These are phyloP conservation scores for Areca catechu DNA, from an alignment of 176 grass and related monocot species.

Conservation along the genomic window DNA sequence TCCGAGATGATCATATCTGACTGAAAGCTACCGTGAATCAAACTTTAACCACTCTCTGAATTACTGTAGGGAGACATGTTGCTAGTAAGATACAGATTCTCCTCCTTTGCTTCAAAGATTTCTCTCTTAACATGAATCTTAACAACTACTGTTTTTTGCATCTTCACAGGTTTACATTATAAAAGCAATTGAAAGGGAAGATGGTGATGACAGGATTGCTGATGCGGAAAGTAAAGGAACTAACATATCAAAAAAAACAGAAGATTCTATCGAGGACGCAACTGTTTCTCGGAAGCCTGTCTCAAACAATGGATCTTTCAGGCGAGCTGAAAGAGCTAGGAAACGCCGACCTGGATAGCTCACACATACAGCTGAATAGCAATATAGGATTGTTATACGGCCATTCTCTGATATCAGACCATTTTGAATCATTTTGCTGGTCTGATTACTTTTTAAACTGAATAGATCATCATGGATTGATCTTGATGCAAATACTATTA, in stretches of 20 bases:
- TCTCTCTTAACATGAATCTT: too few species aligned
- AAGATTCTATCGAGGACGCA: conserved; percentile 27
- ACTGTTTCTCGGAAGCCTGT: conserved; percentile 20
- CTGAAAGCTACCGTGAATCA: too few species aligned
- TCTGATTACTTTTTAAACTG: background rate
- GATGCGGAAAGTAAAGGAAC: conserved; percentile 13
- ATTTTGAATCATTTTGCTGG: conserved; percentile 37
- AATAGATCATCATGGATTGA: too few species aligned
- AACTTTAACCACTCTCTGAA: too few species aligned
- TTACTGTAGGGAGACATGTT: too few species aligned
- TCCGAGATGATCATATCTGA: too few species aligned
- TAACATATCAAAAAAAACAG: conserved; percentile 16
- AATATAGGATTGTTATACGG: conserved; percentile 2
- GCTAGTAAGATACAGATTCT: too few species aligned
- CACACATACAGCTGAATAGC: background rate
- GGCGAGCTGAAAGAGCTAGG: conserved; percentile 36
- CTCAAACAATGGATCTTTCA: conserved; percentile 17
- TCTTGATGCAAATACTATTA: too few species aligned
- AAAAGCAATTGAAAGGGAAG: conserved; percentile 52
- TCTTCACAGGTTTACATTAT: conserved; percentile 71
- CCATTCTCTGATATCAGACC: conserved; percentile 20
- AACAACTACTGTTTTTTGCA: background rate
- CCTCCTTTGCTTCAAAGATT: too few species aligned
- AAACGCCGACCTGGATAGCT: conserved; percentile 25
- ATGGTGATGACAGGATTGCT: conserved; percentile 23